A percentile compares a stretch with the other conserved stretches of the same genome.
Conservation (phyloP, 2,329 filamentous ascomycete species). For the Beauveria australis region DNA sequence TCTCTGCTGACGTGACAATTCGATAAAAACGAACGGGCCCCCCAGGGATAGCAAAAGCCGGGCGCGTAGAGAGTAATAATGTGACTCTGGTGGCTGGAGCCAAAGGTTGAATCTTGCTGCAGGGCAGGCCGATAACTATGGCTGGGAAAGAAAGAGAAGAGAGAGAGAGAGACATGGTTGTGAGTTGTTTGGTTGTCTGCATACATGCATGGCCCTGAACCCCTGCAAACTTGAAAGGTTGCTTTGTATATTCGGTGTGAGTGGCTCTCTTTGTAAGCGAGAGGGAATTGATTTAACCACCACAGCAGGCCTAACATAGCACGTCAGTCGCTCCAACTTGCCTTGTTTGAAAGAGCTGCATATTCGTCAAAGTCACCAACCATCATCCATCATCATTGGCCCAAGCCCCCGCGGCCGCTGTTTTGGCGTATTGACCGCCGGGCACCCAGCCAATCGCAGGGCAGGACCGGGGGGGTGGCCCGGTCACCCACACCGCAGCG, state of each 20-base stretch:
- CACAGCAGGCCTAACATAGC: too few relatives aligned
- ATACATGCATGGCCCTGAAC: too few relatives aligned
- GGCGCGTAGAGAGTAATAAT: slow-evolving; percentile 2
- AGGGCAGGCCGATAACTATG: not conserved
- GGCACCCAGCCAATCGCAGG: not conserved
- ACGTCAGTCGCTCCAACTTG: too few relatives aligned
- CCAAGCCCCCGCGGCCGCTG: not conserved
- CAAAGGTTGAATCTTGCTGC: not conserved
- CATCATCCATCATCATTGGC: not conserved
- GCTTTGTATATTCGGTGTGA: too few relatives aligned
- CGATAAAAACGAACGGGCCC: not conserved
- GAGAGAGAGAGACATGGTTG: not conserved
- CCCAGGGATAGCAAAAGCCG: not conserved
- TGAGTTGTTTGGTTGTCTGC: too few relatives aligned
- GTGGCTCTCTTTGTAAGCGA: too few relatives aligned
- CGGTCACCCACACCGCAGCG: not conserved
- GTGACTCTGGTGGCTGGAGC: not conserved
- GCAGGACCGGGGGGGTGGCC: not conserved
- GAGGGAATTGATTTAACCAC: too few relatives aligned
- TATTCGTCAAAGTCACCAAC: too few relatives aligned
- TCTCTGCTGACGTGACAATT: not conserved
- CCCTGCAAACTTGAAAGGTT: too few relatives aligned
- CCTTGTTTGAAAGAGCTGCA: too few relatives aligned
- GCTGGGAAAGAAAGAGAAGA: not conserved
- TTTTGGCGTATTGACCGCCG: not conserved